Conservation (phyloP, 2,329 filamentous ascomycete species). For the Passalora sequoiae region DNA sequence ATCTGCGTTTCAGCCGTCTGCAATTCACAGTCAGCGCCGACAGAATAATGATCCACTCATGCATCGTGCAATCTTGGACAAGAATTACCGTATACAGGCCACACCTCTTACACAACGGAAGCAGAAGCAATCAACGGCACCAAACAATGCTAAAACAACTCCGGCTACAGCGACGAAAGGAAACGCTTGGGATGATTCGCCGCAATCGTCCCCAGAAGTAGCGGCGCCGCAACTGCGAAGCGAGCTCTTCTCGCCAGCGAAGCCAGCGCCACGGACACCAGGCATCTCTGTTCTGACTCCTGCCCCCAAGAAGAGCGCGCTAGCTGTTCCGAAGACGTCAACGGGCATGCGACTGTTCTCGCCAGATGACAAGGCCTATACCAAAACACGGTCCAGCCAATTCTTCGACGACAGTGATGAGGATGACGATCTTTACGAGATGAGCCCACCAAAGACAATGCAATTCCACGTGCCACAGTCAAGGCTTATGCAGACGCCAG, state of each 20-base stretch:
- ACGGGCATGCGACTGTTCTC: constrained; percentile 35
- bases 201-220: constrained; percentile 58
- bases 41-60: constrained; percentile 68
- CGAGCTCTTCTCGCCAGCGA: constrained; percentile 61
- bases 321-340: constrained; percentile 27
- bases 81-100: constrained; percentile 88
- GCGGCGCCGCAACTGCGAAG: constrained; percentile 76
- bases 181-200: constrained; percentile 41
- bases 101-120: constrained; percentile 62
- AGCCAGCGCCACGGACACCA: constrained; percentile 59
- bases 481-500: constrained; percentile 74
- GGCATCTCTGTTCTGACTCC: constrained; percentile 82
- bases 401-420: constrained; percentile 46
- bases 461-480: constrained; percentile 76
- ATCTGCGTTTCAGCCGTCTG: constrained; percentile 38
- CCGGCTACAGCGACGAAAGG: constrained; percentile 35
- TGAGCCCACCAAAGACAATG: constrained; percentile 88
- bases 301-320: constrained; percentile 24
- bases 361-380: constrained; percentile 28
- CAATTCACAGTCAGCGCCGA: constrained; percentile 26
- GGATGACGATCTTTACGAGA: constrained; percentile 47
- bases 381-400: constrained; percentile 20
- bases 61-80: constrained; percentile 79
- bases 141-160: constrained; percentile 29
- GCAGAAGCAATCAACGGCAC: constrained; percentile 18